Evolutionary conservation across 1,284 basidiomycete species (phyloP).

Genomic region (Meira miltonrushii): DNA sequence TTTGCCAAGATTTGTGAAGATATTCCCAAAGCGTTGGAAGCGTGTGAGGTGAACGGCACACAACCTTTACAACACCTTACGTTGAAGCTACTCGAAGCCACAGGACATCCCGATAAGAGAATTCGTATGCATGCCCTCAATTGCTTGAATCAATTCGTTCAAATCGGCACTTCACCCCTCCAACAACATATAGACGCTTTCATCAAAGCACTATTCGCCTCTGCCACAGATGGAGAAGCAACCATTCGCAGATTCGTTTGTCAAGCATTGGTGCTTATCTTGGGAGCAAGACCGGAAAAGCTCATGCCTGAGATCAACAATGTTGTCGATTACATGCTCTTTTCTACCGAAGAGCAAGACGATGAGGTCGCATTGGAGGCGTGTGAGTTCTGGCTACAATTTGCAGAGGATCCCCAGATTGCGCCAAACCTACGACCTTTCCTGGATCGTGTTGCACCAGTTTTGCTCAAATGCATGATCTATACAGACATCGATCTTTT

Average conservation of each 20-base stretch:
- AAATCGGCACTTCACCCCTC: constrained; percentile 68
- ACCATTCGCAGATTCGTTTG: constrained; percentile 92
- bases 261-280: constrained; percentile 85
- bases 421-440: constrained; percentile 78
- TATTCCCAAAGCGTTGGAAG: constrained; percentile 86
- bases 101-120: constrained; percentile 71
- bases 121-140: constrained; percentile 91
- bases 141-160: constrained; percentile 85
- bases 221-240: constrained; percentile 86
- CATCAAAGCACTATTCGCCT: constrained; percentile 86
- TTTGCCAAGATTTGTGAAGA: constrained; percentile 96
- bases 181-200: constrained; percentile 81
- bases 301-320: constrained; percentile 91
- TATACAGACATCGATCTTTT: constrained; percentile 95
- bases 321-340: constrained; percentile 97
- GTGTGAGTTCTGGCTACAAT: constrained; percentile 99
- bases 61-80: constrained; percentile 55
- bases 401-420: constrained; percentile 87
- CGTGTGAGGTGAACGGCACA: constrained; percentile 69
- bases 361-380: constrained; percentile 63
- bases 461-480: constrained; percentile 91
- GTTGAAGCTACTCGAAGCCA: constrained; percentile 74
- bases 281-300: constrained; percentile 88
- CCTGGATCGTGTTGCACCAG: constrained; percentile 80
- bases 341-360: constrained; percentile 93